Evolutionary conservation across 2,329 filamentous ascomycete species (phyloP).

Genomic region (Ampelomyces quisqualis): DNA sequence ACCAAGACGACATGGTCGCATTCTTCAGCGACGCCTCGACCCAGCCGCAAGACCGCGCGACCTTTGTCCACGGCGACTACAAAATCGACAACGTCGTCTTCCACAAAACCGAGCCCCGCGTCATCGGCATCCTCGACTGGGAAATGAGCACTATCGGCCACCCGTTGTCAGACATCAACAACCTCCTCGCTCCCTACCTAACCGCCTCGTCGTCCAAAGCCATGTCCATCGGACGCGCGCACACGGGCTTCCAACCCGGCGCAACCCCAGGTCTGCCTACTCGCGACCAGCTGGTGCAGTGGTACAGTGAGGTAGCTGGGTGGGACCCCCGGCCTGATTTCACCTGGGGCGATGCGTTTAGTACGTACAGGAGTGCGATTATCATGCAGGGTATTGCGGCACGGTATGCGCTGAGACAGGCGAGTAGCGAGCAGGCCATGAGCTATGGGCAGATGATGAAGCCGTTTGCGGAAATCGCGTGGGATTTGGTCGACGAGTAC

Average conservation of each 20-base stretch:
- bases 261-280: slow-evolving; percentile 66
- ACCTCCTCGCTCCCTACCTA: slow-evolving; percentile 60
- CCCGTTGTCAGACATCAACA: slow-evolving; percentile 85
- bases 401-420: slow-evolving; percentile 78
- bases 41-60: slow-evolving; percentile 75
- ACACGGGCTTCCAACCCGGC: slow-evolving; percentile 60
- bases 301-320: slow-evolving; percentile 68
- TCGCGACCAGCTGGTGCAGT: slow-evolving; percentile 59
- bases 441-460: slow-evolving; percentile 69
- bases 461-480: slow-evolving; percentile 76
- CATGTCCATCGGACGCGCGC: slow-evolving; percentile 44
- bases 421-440: slow-evolving; percentile 79
- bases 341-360: slow-evolving; percentile 66
- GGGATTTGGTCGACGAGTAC: slow-evolving; percentile 65
- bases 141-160: slow-evolving; percentile 99
- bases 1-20: slow-evolving; percentile 74
- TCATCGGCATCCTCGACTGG: slow-evolving; percentile 89
- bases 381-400: slow-evolving; percentile 92
- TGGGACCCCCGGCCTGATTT: slow-evolving; percentile 67
- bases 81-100: slow-evolving; percentile 73
- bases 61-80: slow-evolving; percentile 91
- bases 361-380: slow-evolving; percentile 59
- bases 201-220: slow-evolving; percentile 44
- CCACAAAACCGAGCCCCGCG: slow-evolving; percentile 80
- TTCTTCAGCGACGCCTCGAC: slow-evolving; percentile 71